phyloP scores from a whole-genome alignment of 345 rosid genomes.

The Cardiospermum halicacabum region DNA sequence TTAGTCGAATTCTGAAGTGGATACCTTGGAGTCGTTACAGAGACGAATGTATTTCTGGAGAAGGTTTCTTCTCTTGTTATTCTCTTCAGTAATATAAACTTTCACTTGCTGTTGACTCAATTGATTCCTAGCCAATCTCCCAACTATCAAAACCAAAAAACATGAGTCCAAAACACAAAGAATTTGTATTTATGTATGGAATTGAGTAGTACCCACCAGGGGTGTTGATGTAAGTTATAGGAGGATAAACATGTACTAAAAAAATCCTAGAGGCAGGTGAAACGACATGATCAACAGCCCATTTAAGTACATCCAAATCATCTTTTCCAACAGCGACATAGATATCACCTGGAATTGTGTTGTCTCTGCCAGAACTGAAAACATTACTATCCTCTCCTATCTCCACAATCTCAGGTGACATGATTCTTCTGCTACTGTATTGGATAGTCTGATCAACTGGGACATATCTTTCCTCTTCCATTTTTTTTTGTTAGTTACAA shows the following conservation, averaged over 20 bases:
- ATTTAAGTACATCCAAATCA: constrained; percentile 47
- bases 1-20: neutral
- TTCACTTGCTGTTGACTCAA: constrained; percentile 45
- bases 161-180: neutral
- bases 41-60: constrained; percentile 50
- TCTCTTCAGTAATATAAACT: constrained; percentile 51
- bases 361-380: constrained; percentile 19
- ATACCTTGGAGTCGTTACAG: constrained; percentile 47
- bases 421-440: constrained; percentile 19
- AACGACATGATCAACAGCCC: constrained; percentile 52
- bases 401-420: constrained; percentile 63
- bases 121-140: constrained; percentile 52
- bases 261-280: constrained; percentile 40
- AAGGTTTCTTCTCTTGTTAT: constrained; percentile 44
- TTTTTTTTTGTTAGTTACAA: neutral
- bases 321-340: constrained; percentile 66
- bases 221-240: constrained; percentile 42
- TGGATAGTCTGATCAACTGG: constrained; percentile 17
- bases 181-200: neutral
- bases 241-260: constrained; percentile 58
- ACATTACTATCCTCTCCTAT: constrained; percentile 46
- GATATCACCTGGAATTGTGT: constrained; percentile 27
- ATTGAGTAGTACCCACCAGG: too few species aligned
- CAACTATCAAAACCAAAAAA: constrained; percentile 31
- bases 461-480: constrained; percentile 22